phyloP scores from a whole-genome alignment of 139 green algal genomes.

The Pleodorina starrii region DNA sequence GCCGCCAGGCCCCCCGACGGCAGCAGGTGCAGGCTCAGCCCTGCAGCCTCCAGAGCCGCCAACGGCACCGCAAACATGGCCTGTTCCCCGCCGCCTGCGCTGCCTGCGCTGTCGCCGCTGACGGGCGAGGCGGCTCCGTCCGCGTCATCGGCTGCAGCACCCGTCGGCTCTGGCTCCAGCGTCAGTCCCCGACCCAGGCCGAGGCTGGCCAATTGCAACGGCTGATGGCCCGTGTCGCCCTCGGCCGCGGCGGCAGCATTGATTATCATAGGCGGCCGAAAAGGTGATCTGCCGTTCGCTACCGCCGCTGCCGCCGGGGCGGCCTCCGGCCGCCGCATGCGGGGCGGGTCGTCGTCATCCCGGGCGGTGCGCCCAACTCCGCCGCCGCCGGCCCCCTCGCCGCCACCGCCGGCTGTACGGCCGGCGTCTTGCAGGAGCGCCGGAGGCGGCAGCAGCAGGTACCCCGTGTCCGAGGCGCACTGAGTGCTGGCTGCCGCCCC shows the following conservation, averaged over 20 bases:
- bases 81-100: neutral
- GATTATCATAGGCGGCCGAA: no score
- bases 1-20: neutral
- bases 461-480: neutral
- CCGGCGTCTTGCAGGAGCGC: neutral
- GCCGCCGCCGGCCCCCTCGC: neutral
- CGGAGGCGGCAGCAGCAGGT: neutral
- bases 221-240: no score
- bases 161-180: no score
- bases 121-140: neutral
- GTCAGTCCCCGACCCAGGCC: no score
- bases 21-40: neutral
- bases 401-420: neutral
- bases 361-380: neutral
- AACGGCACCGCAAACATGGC: neutral
- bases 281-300: neutral
- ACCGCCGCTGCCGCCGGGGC: neutral
- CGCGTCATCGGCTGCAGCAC: neutral
- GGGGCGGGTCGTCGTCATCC: neutral
- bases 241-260: no score
- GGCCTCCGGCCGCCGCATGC: neutral
- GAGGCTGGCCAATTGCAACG: no score
- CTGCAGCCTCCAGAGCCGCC: conserved; percentile 1
- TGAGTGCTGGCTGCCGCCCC: neutral
- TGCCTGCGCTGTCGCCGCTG: neutral